Evolutionary conservation across 371 early-diverging fungal species (phyloP), one percentile per base, ranked within the genome.

Genomic region (Apophysomyces trapeziformis): DNA sequence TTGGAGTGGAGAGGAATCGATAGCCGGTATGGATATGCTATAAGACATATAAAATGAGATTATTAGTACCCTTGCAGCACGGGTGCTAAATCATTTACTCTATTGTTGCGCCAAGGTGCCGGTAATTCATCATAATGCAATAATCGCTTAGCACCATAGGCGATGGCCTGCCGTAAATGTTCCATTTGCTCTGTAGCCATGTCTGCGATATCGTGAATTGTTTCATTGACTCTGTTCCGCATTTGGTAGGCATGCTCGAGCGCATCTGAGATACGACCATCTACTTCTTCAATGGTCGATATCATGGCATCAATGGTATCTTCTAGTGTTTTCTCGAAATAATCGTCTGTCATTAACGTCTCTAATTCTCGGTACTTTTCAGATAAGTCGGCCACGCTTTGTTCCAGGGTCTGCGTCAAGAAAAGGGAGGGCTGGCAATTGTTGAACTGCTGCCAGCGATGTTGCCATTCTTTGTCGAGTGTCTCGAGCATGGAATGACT

Each of bases 1-100:
- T 82, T 74, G 74, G 92, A 76, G 80, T 86, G 63, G 71, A 82
- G 70, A 80, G 87, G 82, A 69, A 88, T 71, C 95, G 86, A 77
- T 95, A 95, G 16, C 91, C 92, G 7, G 73, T 77, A 65, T 72
- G 78, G 64, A 90, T 90, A 68, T 77, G 77, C 80, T 86, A 70
- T 62, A 38, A 26, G 50, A 61, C 64, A 47, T 45, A n/a, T 18
- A 37, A 61, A 39, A 12, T 38, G 16, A 21, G 35, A 32, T 37
- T 7, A 43, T 36, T 47, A 38, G 43, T 47, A 26, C 32, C 32
- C 32, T 26, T 26, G 2, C 32, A 2, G 32, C 32, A 26, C 32
- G 21, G 16, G 39, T 45, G 32, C 6, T 43, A 13, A 37, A 41
- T 45, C 36, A 26, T 38, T 60, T 78, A 80, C 80, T 69, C 76